A percentile compares a stretch with the other conserved stretches of the same genome.
Conservation (phyloP, 257 asterid species). For the Jacaranda mimosifolia region DNA sequence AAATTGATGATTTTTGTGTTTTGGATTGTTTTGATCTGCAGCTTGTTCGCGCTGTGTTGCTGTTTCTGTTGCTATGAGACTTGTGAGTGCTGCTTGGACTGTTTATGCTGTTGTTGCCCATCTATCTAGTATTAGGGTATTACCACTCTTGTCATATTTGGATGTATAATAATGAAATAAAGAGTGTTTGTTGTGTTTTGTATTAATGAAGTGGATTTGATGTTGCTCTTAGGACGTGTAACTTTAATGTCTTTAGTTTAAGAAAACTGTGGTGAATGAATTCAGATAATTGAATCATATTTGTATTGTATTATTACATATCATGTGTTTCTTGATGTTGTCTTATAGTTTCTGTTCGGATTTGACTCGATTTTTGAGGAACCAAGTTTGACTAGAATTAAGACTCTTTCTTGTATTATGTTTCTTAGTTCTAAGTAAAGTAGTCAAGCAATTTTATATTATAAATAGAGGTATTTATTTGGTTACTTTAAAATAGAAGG, state of each 20-base stretch:
- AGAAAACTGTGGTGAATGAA: not conserved
- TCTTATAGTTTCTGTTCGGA: no score
- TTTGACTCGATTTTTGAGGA: no score
- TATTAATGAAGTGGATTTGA: not conserved
- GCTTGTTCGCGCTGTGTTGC: slow-evolving; percentile 44
- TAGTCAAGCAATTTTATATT: no score
- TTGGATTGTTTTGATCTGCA: slow-evolving; percentile 13
- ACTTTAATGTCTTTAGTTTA: no score
- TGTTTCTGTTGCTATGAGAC: slow-evolving; percentile 47
- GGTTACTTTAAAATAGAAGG: no score
- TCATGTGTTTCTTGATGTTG: no score
- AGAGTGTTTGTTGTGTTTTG: not conserved
- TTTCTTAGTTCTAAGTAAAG: no score
- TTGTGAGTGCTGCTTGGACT: slow-evolving; percentile 42
- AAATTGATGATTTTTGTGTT: not conserved
- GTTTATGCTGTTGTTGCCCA: slow-evolving; percentile 15
- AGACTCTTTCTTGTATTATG: no score
- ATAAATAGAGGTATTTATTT: no score
- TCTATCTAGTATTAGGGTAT: not conserved
- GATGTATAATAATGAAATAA: not conserved
- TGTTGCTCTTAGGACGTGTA: not conserved
- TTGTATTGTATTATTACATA: no score
- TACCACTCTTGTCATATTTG: not conserved
- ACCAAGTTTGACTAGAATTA: no score
- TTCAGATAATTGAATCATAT: not conserved